A percentile compares a stretch with the other conserved stretches of the same genome.
phyloP scores from a whole-genome alignment of 202 grass and related monocot species.

The Carex arenaria region DNA sequence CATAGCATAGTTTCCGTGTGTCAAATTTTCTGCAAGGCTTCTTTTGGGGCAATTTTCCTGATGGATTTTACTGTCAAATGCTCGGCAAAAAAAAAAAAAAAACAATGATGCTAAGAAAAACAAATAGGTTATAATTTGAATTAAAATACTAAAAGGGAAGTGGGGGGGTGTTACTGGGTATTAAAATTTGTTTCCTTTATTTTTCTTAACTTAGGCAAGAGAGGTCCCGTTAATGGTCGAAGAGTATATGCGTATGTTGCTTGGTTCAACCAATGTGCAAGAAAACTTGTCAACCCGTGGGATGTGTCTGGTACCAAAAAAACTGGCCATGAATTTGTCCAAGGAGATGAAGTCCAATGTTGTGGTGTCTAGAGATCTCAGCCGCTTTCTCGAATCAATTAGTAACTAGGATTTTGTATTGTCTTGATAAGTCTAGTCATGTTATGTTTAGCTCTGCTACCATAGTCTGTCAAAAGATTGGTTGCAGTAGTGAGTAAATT shows the following conservation, averaged over 20 bases:
- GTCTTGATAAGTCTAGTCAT: background rate
- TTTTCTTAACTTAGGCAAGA: constrained; percentile 21
- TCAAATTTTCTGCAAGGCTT: background rate
- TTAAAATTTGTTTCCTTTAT: background rate
- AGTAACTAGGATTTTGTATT: background rate
- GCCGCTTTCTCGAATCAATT: constrained; percentile 38
- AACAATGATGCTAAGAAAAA: background rate
- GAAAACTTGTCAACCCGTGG: constrained; percentile 41
- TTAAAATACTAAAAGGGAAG: too few species aligned
- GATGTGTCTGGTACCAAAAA: constrained; percentile 53
- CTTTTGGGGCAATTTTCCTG: background rate
- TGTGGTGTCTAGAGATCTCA: constrained; percentile 38
- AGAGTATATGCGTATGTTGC: constrained; percentile 30
- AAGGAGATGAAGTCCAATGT: constrained; percentile 42
- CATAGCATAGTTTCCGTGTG: background rate
- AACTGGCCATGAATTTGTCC: constrained; percentile 28
- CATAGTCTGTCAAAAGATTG: background rate
- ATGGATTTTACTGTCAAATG: background rate
- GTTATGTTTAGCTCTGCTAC: constrained; percentile 10
- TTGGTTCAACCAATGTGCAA: constrained; percentile 32
- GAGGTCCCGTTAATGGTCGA: constrained; percentile 17
- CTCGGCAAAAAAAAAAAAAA: background rate
- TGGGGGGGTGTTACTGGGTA: background rate
- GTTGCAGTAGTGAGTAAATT: background rate
- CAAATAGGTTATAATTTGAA: background rate